phyloP scores from a whole-genome alignment of 805 yeast species.

The Lipomyces spencermartinsiae region DNA sequence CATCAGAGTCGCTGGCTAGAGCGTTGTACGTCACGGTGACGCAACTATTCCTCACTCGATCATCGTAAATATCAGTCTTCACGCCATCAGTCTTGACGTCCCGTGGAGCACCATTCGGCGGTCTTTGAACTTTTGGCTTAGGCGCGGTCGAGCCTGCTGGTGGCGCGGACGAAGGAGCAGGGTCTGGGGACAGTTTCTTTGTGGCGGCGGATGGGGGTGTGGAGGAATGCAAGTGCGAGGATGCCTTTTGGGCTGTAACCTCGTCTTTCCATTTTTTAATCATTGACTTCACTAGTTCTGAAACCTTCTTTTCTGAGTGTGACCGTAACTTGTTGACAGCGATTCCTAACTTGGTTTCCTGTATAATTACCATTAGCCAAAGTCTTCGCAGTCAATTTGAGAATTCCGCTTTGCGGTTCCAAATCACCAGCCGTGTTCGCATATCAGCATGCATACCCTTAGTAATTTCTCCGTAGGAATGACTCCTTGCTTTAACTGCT shows the following conservation, averaged over 20 bases:
- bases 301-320: slow-evolving; percentile 65
- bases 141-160: slow-evolving; percentile 5
- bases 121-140: slow-evolving; percentile 23
- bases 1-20: slow-evolving; percentile 77
- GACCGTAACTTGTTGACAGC: slow-evolving; percentile 88
- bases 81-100: slow-evolving; percentile 83
- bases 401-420: background rate
- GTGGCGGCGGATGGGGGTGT: slow-evolving; percentile 38
- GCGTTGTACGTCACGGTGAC: slow-evolving; percentile 87
- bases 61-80: slow-evolving; percentile 69
- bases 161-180: slow-evolving; percentile 24
- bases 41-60: slow-evolving; percentile 82
- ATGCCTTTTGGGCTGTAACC: slow-evolving; percentile 57
- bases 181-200: slow-evolving; percentile 37
- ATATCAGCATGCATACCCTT: slow-evolving; percentile 52
- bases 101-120: slow-evolving; percentile 59
- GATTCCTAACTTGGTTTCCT: slow-evolving; percentile 95
- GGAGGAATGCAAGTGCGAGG: background rate
- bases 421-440: background rate
- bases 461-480: slow-evolving; percentile 83
- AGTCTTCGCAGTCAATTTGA: background rate
- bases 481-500: slow-evolving; percentile 69
- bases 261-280: slow-evolving; percentile 90
- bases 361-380: background rate
- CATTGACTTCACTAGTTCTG: slow-evolving; percentile 76